A percentile compares a stretch with the other conserved stretches of the same genome.
Evolutionary conservation across 1,139 yeast genomes (phyloP).

Genomic region (Protomyces lactucae-debilis): DNA sequence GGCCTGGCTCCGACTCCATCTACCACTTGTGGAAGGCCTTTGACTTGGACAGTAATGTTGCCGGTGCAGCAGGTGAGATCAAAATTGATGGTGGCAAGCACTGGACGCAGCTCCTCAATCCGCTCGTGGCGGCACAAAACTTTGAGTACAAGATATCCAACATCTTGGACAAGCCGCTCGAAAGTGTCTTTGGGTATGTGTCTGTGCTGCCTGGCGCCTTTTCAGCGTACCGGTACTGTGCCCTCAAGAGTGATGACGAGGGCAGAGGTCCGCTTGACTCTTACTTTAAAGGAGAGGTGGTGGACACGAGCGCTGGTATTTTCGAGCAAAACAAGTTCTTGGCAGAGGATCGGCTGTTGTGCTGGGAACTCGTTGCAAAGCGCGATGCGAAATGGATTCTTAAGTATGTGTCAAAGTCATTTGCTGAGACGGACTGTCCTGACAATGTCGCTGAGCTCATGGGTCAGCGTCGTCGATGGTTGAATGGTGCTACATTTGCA

Average conservation of each 20-base stretch:
- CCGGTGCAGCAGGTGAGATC: constrained; percentile 94
- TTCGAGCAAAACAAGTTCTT: constrained; percentile 98
- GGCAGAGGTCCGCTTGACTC: constrained; percentile 74
- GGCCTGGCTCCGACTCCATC: constrained; percentile 78
- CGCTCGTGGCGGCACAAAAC: constrained; percentile 86
- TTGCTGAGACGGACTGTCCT: constrained; percentile 97
- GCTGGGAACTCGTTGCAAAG: constrained; percentile 96
- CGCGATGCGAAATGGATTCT: constrained; percentile 82
- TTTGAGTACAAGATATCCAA: constrained; percentile 91
- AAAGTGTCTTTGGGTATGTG: constrained; percentile 81
- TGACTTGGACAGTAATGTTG: constrained; percentile 75
- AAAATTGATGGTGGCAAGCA: constrained; percentile 59
- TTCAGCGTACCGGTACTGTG: constrained; percentile 79
- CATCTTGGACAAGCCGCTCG: constrained; percentile 84
- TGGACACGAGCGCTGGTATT: constrained; percentile 27
- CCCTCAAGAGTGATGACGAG: constrained; percentile 45
- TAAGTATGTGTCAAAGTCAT: constrained; percentile 86
- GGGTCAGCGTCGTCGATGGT: constrained; percentile 95
- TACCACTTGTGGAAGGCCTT: constrained; percentile 88
- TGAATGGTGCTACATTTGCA: constrained; percentile 96
- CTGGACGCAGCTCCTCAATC: constrained; percentile 64
- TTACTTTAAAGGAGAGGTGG: constrained; percentile 88
- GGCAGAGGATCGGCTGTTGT: constrained; percentile 93
- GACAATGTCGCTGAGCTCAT: constrained; percentile 84
- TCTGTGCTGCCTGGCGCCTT: constrained; percentile 91